phyloP scores from a whole-genome alignment of 768 basidiomycete genomes.

The Pleurotus cornucopiae region DNA sequence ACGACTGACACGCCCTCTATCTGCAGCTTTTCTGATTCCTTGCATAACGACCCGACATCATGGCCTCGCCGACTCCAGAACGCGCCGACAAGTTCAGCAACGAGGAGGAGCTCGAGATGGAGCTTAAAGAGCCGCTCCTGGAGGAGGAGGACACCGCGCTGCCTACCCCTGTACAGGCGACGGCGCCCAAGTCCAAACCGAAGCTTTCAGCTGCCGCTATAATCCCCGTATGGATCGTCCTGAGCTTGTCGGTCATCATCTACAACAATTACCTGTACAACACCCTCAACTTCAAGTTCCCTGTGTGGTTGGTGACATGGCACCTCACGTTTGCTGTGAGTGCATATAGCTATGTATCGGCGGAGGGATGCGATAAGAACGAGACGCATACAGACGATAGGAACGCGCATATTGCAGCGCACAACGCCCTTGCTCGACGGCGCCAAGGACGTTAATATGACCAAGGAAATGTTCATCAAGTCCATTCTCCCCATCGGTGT shows the following conservation, averaged over 20 bases:
- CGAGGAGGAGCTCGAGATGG: constrained; percentile 11
- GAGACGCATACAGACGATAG: constrained; percentile 49
- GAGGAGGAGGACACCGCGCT: constrained; percentile 24
- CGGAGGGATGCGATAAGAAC: not conserved
- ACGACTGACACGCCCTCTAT: not conserved
- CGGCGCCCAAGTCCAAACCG: constrained; percentile 34
- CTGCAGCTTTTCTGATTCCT: constrained; percentile 2
- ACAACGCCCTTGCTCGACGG: constrained; percentile 82
- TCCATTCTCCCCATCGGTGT: constrained; percentile 93
- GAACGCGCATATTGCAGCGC: constrained; percentile 81
- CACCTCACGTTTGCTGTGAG: constrained; percentile 69
- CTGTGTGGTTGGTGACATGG: constrained; percentile 91
- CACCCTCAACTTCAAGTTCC: constrained; percentile 78
- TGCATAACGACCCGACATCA: not conserved
- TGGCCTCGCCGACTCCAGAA: constrained; percentile 1
- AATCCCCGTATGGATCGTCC: constrained; percentile 90
- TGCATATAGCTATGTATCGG: constrained; percentile 9
- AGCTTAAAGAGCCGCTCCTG: constrained; percentile 6
- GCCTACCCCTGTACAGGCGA: constrained; percentile 55
- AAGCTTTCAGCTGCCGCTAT: constrained; percentile 64
- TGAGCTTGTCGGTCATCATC: constrained; percentile 87
- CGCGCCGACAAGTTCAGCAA: constrained; percentile 8
- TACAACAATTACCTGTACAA: constrained; percentile 95
- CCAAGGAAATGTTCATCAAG: constrained; percentile 69
- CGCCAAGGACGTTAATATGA: constrained; percentile 74